A percentile compares a stretch with the other conserved stretches of the same genome.
These are phyloP conservation scores for Aspergillus sp. DNA, from an alignment of 2,329 filamentous ascomycete genomes.

Conservation along the genomic window DNA sequence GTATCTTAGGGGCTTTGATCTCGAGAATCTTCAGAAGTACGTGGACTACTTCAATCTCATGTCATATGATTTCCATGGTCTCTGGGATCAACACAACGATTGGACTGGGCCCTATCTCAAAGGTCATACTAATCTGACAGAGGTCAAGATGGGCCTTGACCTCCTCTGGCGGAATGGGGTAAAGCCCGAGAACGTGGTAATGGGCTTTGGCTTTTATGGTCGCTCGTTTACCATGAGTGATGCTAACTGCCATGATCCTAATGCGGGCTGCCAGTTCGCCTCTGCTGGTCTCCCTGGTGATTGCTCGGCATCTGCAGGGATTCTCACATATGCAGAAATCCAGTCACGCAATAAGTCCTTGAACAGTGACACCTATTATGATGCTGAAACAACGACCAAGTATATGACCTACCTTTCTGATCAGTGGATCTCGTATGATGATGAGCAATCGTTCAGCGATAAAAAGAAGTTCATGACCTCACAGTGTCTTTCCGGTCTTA, in stretches of 20 bases:
- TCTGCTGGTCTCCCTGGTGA: not conserved
- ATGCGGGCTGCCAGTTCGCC: not conserved
- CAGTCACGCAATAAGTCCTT: not conserved
- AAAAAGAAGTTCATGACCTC: not conserved
- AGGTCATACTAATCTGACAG: not conserved
- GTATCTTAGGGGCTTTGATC: slow-evolving; percentile 12
- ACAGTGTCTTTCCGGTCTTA: not conserved
- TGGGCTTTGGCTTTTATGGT: not conserved
- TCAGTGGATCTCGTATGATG: slow-evolving; percentile 9
- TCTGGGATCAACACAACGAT: slow-evolving; percentile 18
- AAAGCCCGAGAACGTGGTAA: not conserved
- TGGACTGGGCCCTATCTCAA: not conserved
- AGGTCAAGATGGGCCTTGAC: not conserved
- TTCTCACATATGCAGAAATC: slow-evolving; percentile 1
- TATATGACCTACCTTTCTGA: not conserved
- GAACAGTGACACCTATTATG: not conserved
- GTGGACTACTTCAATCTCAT: slow-evolving; percentile 21
- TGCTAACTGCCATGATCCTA: not conserved
- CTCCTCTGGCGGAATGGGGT: not conserved
- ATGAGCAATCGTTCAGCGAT: not conserved
- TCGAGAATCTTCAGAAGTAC: slow-evolving; percentile 2
- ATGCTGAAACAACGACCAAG: not conserved
- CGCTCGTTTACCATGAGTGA: not conserved
- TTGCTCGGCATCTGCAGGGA: not conserved
- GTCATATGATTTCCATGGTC: slow-evolving; percentile 22